Percentiles rank a stretch among this genome's conserved stretches.
Conservation (phyloP, 2,329 filamentous ascomycete species). For the Penicillium nordicum region DNA sequence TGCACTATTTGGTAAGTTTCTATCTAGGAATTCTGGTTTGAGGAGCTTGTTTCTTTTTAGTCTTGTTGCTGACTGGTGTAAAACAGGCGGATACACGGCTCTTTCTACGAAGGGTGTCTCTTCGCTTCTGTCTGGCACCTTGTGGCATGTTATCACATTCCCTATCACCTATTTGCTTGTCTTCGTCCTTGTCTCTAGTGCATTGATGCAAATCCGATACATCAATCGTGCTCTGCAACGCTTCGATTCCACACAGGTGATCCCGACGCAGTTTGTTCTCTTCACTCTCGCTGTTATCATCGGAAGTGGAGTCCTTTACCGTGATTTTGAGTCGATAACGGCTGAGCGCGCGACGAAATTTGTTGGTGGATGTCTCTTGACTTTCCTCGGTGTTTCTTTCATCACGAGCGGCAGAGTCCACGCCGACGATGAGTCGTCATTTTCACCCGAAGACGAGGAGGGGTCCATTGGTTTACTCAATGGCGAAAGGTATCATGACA, state of each 20-base stretch:
- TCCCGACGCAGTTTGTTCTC: slow-evolving; percentile 94
- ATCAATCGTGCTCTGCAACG: slow-evolving; percentile 85
- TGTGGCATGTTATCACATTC: slow-evolving; percentile 84
- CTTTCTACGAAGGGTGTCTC: slow-evolving; percentile 95
- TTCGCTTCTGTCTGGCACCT: slow-evolving; percentile 85
- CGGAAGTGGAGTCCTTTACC: slow-evolving; percentile 87
- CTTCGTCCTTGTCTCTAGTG: slow-evolving; percentile 73
- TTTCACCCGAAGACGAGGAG: slow-evolving; percentile 63
- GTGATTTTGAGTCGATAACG: slow-evolving; percentile 85
- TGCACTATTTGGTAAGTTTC: slow-evolving; percentile 74
- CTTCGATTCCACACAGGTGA: slow-evolving; percentile 96
- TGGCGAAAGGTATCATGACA: slow-evolving; percentile 38
- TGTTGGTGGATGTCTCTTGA: slow-evolving; percentile 82
- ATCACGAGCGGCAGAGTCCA: slow-evolving; percentile 79
- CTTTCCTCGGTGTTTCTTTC: slow-evolving; percentile 94
- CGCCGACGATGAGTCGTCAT: slow-evolving; percentile 58
- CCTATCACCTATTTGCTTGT: slow-evolving; percentile 88
- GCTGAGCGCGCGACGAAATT: slow-evolving; percentile 75
- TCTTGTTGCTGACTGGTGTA: slow-evolving; percentile 13
- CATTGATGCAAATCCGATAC: slow-evolving; percentile 95
- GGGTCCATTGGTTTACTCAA: slow-evolving; percentile 44
- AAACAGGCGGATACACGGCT: slow-evolving; percentile 90
- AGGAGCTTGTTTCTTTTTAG: background rate
- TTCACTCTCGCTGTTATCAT: slow-evolving; percentile 95
- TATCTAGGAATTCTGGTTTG: background rate